phyloP scores from a whole-genome alignment of 2,329 filamentous ascomycete species.

The Trichoderma simmonsii region DNA sequence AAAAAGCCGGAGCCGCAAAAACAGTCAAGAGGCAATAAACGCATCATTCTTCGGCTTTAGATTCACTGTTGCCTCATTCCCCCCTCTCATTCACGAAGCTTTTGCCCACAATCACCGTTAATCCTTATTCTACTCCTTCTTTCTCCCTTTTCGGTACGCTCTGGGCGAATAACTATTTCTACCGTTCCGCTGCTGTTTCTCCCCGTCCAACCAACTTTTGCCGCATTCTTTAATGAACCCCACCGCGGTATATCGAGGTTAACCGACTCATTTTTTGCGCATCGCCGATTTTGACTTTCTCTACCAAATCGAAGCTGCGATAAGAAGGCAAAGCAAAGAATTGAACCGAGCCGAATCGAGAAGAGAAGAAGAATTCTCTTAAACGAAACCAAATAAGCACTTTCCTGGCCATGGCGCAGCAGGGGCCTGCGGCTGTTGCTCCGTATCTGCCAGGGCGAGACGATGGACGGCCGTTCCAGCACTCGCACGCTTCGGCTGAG shows the following conservation, averaged over 20 bases:
- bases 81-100: no score
- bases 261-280: not conserved
- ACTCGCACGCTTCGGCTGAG: conserved; percentile 31
- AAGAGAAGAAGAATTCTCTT: not conserved
- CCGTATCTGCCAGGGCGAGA: conserved; percentile 32
- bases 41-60: not conserved
- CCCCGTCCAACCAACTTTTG: not conserved
- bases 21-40: conserved; percentile 11
- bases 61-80: not conserved
- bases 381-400: not conserved
- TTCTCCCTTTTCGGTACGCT: not conserved
- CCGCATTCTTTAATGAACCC: not conserved
- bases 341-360: not conserved
- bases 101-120: not conserved
- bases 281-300: not conserved
- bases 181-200: not conserved
- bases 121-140: not conserved
- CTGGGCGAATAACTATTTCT: not conserved
- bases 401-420: conserved; percentile 9
- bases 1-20: not conserved
- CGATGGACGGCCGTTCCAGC: conserved; percentile 31
- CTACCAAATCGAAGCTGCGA: not conserved
- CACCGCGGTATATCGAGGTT: not conserved
- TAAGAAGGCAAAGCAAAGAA: not conserved
- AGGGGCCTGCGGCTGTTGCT: conserved; percentile 14